Percentiles rank a stretch among this genome's conserved stretches.
phyloP scores from a whole-genome alignment of 306 rosid genomes.

The Trichosanthes cucumerina region DNA sequence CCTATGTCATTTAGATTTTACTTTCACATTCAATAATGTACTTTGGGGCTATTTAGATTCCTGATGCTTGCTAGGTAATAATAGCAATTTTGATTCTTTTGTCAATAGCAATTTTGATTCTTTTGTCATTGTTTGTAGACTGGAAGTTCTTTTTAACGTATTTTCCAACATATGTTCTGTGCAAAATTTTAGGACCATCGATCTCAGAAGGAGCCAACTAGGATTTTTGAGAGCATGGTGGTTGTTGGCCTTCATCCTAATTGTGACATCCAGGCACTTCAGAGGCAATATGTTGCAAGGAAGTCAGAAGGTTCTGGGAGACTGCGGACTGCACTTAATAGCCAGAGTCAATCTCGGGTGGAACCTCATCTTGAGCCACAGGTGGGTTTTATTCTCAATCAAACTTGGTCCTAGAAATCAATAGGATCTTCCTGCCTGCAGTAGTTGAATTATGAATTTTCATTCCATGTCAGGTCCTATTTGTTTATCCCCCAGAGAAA shows the following conservation, averaged over 20 bases:
- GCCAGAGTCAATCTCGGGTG: slow-evolving; percentile 59
- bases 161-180: slow-evolving; percentile 15
- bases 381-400: slow-evolving; percentile 31
- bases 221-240: slow-evolving; percentile 89
- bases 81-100: background rate
- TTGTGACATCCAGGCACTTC: slow-evolving; percentile 72
- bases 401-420: background rate
- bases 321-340: slow-evolving; percentile 52
- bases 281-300: slow-evolving; percentile 53
- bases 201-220: slow-evolving; percentile 77
- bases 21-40: background rate
- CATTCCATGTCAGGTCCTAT: slow-evolving; percentile 47
- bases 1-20: background rate
- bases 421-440: background rate
- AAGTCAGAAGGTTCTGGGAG: slow-evolving; percentile 56
- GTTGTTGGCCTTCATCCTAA: slow-evolving; percentile 91
- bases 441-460: background rate
- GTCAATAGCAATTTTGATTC: background rate
- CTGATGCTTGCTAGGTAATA: background rate
- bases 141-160: slow-evolving; percentile 1
- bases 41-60: background rate
- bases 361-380: slow-evolving; percentile 90
- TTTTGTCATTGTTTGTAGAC: background rate
- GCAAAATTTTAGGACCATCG: slow-evolving; percentile 68
- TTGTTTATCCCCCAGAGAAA: slow-evolving; percentile 89